Base-by-base conservation (phyloP, 1,284 basidiomycete species). In the Caloboletus firmus region DNA sequence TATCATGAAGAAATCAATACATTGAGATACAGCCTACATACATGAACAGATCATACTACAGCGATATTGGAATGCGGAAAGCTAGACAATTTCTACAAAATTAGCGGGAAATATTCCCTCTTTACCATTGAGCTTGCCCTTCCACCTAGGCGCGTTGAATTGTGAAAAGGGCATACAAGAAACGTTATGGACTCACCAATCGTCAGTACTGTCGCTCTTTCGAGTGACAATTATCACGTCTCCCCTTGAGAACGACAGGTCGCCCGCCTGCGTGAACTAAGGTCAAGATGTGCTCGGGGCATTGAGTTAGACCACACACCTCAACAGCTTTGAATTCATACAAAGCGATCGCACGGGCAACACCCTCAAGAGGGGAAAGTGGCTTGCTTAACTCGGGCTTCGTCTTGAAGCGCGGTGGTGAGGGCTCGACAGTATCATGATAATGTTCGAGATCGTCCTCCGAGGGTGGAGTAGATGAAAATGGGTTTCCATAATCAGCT, bases 191-290 rank as follows among this genome's bases (percentile, higher is more conserved):
- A 67, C 76, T 55, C 62, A 88, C 92, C 92, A 95, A 59, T 93
- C 88, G 65, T 93, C 85, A 18, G 77, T 84, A 40, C 81, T 90
- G 37, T 86, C 80, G 56, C 85, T 93, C 73, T 83, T 89, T 67
- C 88, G 79, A 18, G 84, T 82, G 17, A 96, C 79, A 11, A 75
- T 79, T 52, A 97, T 87, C 17, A 95, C 80, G 59, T 95, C 87
- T 1, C 92, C 92, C 69, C 89, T 92, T n/a, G 74, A 78, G 68
- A 97, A 91, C 1, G 88, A 87, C 40, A 97, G 69, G 72, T 97
- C 94, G 2, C 90, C 93, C 12, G 76, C 62, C 87, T 92, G 57
- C 20, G 4, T 22, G 6, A 18, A 39, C 24, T 57, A 30, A 59
- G 47, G 15, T 45, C 24, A 57, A 24, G 51, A 52, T 47, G 44